phyloP scores from a whole-genome alignment of 352 stramenopile genomes.

The Pythium myriotylum region DNA sequence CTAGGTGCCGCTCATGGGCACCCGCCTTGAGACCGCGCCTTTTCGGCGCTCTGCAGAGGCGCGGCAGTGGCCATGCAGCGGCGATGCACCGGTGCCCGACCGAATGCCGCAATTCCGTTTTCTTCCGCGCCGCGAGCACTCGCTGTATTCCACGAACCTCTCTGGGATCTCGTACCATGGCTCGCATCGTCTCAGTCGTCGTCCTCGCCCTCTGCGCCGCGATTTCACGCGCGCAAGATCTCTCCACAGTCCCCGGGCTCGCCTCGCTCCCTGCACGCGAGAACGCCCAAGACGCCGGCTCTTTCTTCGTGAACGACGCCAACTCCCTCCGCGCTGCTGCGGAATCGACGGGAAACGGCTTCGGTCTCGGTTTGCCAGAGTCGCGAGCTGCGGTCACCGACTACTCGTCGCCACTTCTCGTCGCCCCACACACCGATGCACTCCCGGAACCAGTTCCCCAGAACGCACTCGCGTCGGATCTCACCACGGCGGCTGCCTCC shows the following conservation, averaged over 20 bases:
- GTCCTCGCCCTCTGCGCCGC: slow-evolving; percentile 18
- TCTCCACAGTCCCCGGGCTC: slow-evolving; percentile 3
- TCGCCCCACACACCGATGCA: slow-evolving; percentile 16
- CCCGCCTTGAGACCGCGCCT: slow-evolving; percentile 6
- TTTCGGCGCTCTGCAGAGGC: background rate
- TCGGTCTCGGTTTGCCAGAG: slow-evolving; percentile 10
- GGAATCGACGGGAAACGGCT: slow-evolving; percentile 16
- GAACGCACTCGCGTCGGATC: background rate
- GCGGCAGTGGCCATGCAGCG: slow-evolving; percentile 9
- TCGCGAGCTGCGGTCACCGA: slow-evolving; percentile 5
- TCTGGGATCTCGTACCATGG: slow-evolving; percentile 11
- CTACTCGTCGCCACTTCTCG: slow-evolving; percentile 24
- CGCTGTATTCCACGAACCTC: background rate
- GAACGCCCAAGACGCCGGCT: slow-evolving; percentile 1
- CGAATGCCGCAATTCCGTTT: slow-evolving; percentile 2
- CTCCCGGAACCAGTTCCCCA: slow-evolving; percentile 24
- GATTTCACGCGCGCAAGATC: slow-evolving; percentile 5
- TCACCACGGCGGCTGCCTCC: slow-evolving; percentile 2
- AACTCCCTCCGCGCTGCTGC: background rate
- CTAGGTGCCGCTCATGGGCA: background rate
- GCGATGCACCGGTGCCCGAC: background rate
- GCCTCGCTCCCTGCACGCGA: slow-evolving; percentile 1
- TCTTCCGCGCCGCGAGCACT: slow-evolving; percentile 7
- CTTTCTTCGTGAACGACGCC: slow-evolving; percentile 25
- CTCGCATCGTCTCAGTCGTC: slow-evolving; percentile 12